Conservation (phyloP, 176 grass and related monocot species). For the Oryza rufipogon region DNA sequence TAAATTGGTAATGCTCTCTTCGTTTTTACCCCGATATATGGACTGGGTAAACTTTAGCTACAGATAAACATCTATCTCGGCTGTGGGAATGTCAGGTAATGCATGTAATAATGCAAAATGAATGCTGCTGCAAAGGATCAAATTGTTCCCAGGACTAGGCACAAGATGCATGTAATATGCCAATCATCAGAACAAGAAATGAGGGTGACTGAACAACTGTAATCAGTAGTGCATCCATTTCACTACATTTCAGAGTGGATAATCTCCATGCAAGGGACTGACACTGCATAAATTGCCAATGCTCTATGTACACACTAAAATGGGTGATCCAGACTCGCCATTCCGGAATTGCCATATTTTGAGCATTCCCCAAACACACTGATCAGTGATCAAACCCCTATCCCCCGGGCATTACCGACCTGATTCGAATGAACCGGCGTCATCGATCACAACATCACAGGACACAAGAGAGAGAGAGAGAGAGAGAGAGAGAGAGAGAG, state of each 20-base stretch:
- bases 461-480: background rate
- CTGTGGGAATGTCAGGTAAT: background rate
- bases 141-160: background rate
- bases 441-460: background rate
- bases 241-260: background rate
- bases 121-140: background rate
- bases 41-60: background rate
- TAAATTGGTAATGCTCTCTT: background rate
- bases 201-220: background rate
- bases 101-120: background rate
- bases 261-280: background rate
- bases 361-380: background rate
- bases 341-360: background rate
- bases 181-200: background rate
- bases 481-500: background rate
- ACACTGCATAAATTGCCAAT: background rate
- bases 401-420: background rate
- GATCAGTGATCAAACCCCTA: background rate
- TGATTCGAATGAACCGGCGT: background rate
- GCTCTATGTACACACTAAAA: background rate
- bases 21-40: background rate
- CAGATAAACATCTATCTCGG: background rate
- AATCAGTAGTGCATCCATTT: conserved; percentile 9
- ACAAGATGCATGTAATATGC: background rate
- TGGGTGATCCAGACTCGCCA: background rate